phyloP scores from a whole-genome alignment of 2,329 filamentous ascomycete species.

The Chaetomiaceae sp. region DNA sequence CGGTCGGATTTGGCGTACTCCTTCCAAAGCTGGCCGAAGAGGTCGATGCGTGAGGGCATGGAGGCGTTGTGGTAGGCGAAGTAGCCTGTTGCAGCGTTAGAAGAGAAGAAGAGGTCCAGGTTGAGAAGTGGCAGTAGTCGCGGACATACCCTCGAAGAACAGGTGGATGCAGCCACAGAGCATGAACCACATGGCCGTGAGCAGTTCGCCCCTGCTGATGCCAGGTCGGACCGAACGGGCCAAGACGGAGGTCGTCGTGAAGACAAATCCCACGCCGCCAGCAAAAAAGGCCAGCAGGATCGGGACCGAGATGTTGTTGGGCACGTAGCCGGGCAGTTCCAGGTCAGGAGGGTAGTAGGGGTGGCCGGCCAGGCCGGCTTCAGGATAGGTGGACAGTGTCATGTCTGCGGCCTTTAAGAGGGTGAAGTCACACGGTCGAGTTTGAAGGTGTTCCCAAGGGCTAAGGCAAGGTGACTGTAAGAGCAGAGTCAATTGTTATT shows the following conservation, averaged over 20 bases:
- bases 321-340: constrained; percentile 1
- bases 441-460: background rate
- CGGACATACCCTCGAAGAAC: constrained; percentile 39
- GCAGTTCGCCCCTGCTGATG: constrained; percentile 2
- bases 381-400: background rate
- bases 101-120: background rate
- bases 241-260: background rate
- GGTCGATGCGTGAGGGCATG: constrained; percentile 2
- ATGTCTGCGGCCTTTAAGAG: background rate
- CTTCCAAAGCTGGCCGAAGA: constrained; percentile 16
- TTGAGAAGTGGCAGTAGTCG: background rate
- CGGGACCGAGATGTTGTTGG: background rate
- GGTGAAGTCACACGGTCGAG: too few relatives aligned
- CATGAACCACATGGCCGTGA: constrained; percentile 53
- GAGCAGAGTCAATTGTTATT: too few relatives aligned
- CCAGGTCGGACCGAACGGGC: background rate
- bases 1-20: constrained; percentile 10
- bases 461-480: too few relatives aligned
- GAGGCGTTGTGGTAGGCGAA: constrained; percentile 1
- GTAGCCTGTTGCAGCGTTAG: background rate
- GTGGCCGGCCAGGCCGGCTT: background rate
- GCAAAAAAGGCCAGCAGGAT: background rate
- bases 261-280: background rate
- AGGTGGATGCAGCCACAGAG: constrained; percentile 56
- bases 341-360: constrained; percentile 5